Evolutionary conservation across 75 land plant species (phyloP).

Genomic region (Selaginella tamariscina): DNA sequence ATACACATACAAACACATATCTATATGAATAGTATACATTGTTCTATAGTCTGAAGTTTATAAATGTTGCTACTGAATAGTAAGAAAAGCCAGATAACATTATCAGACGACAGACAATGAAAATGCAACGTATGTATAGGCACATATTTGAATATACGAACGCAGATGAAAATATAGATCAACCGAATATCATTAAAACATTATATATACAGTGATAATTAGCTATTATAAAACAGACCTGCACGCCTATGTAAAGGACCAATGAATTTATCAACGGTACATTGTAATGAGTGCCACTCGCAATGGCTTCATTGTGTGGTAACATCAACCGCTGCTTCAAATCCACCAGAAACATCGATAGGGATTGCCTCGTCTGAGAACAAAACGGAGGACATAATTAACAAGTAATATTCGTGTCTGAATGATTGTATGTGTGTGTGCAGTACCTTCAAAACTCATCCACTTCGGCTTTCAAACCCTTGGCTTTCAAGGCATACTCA

Average conservation of each 20-base stretch:
- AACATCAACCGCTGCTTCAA: slow-evolving; percentile 65
- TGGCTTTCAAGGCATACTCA: slow-evolving; percentile 71
- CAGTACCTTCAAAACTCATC: slow-evolving; percentile 92
- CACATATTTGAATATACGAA: neutral
- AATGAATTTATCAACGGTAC: slow-evolving; percentile 96
- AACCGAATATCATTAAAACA: no score
- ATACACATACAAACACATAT: no score
- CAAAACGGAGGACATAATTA: neutral
- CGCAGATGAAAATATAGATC: neutral
- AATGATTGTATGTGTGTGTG: no score
- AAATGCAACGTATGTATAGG: neutral
- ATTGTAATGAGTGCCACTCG: slow-evolving; percentile 78
- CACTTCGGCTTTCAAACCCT: slow-evolving; percentile 71
- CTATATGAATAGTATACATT: no score
- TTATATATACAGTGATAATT: neutral
- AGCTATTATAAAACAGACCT: slow-evolving; percentile 35
- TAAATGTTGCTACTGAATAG: no score
- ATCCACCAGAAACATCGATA: slow-evolving; percentile 48
- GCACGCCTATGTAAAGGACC: slow-evolving; percentile 96
- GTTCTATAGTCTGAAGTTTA: no score
- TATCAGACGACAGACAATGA: no score
- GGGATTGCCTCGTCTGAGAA: slow-evolving; percentile 53
- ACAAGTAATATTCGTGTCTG: no score
- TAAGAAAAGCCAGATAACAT: no score
- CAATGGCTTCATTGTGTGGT: slow-evolving; percentile 40